phyloP scores from a whole-genome alignment of 306 rosid genomes.

The Cyclanthera cordifolia region DNA sequence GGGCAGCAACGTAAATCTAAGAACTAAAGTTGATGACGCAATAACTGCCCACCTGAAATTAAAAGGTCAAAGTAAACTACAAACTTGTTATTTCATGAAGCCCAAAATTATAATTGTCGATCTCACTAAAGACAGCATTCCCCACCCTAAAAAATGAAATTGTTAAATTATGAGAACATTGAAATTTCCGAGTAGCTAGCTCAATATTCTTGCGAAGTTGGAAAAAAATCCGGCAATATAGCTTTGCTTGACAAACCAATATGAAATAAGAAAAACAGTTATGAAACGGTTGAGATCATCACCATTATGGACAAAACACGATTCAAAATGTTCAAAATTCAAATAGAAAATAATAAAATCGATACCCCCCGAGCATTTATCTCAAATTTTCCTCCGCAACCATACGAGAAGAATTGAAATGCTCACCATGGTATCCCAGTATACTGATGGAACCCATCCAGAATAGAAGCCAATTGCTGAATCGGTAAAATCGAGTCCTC shows the following conservation, averaged over 20 bases:
- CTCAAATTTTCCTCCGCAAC: neutral
- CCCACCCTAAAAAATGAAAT: neutral
- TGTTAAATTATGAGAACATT: neutral
- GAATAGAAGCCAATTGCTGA: slow-evolving; percentile 37
- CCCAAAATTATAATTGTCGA: neutral
- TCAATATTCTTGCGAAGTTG: neutral
- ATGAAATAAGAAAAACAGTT: neutral
- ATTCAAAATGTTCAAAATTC: neutral
- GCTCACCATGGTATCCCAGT: slow-evolving; percentile 81
- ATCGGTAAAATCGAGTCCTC: slow-evolving; percentile 38
- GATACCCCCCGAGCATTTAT: neutral
- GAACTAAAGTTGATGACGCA: slow-evolving; percentile 53
- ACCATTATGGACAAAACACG: neutral
- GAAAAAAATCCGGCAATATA: neutral
- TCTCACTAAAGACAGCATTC: neutral
- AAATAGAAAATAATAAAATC: neutral
- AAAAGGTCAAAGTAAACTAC: neutral
- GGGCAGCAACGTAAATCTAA: slow-evolving; percentile 49
- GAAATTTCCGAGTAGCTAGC: neutral
- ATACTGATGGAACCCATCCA: slow-evolving; percentile 55
- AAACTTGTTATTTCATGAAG: neutral
- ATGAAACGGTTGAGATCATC: neutral
- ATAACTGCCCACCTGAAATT: slow-evolving; percentile 67
- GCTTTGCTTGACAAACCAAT: neutral
- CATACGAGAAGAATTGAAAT: neutral